These are phyloP conservation scores for Tephrocybe rancida DNA, from an alignment of 768 basidiomycete genomes.

Conservation along the genomic window DNA sequence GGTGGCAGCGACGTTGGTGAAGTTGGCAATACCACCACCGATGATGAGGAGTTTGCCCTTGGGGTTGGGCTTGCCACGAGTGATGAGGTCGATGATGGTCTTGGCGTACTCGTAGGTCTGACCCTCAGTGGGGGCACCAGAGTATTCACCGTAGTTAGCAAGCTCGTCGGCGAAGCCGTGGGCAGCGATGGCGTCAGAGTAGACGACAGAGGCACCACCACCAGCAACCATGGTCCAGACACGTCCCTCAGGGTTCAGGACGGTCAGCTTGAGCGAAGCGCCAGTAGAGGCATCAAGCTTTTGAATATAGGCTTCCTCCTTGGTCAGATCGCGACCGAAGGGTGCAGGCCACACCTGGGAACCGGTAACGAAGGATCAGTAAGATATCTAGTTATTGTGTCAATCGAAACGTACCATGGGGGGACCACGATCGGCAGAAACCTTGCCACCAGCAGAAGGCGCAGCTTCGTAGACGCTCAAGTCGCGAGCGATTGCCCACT, in stretches of 20 bases:
- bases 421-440: conserved; percentile 91
- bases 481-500: conserved; percentile 98
- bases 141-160: conserved; percentile 99
- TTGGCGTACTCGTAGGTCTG: conserved; percentile 99
- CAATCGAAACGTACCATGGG: conserved; percentile 72
- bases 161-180: conserved; percentile 97
- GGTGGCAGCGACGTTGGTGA: conserved; percentile 98
- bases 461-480: conserved; percentile 56
- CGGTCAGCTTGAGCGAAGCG: conserved; percentile 97
- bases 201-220: conserved; percentile 77
- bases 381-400: conserved; percentile 6
- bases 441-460: conserved; percentile 39
- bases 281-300: conserved; percentile 97
- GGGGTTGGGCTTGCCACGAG: conserved; percentile 78
- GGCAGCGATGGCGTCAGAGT: conserved; percentile 83
- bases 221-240: conserved; percentile 99
- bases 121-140: conserved; percentile 95
- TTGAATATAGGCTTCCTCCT: conserved; percentile 99
- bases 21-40: conserved; percentile 99
- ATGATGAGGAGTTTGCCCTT: conserved; percentile 99
- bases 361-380: neutral
- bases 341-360: conserved; percentile 82
- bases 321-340: conserved; percentile 96
- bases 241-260: conserved; percentile 91
- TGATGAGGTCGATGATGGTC: conserved; percentile 96